These are phyloP conservation scores for Fusarium algeriense DNA, from an alignment of 2,329 filamentous ascomycete genomes.

Conservation along the genomic window DNA sequence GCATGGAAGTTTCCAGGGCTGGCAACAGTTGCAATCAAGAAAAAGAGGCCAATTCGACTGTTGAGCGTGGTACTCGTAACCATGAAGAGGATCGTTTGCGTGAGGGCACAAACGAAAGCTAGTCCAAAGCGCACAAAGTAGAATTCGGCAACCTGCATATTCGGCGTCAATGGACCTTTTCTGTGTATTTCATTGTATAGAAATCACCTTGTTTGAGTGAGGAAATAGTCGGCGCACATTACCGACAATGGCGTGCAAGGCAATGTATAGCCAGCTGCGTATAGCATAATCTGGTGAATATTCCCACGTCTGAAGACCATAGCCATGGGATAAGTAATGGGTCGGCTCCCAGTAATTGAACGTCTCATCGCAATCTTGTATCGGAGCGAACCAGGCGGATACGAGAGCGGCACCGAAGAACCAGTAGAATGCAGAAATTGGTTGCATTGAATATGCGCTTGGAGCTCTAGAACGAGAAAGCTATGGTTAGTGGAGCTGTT, in stretches of 20 bases:
- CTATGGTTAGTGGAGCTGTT: slow-evolving; percentile 21
- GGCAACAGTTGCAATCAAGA: slow-evolving; percentile 79
- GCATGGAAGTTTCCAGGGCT: slow-evolving; percentile 96
- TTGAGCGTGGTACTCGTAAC: slow-evolving; percentile 82
- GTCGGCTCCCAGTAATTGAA: slow-evolving; percentile 99
- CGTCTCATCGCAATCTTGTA: slow-evolving; percentile 98
- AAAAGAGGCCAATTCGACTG: slow-evolving; percentile 85
- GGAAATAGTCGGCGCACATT: slow-evolving; percentile 74
- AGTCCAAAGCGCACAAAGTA: slow-evolving; percentile 85
- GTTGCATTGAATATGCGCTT: slow-evolving; percentile 73
- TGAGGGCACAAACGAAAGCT: slow-evolving; percentile 81
- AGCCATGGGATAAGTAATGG: slow-evolving; percentile 92
- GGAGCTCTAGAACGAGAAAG: slow-evolving; percentile 47
- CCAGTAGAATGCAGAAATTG: slow-evolving; percentile 83
- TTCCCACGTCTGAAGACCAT: slow-evolving; percentile 97
- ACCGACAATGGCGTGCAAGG: slow-evolving; percentile 79
- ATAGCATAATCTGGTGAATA: slow-evolving; percentile 97
- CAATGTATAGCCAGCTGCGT: slow-evolving; percentile 92
- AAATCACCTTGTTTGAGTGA: slow-evolving; percentile 67
- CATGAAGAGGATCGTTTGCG: slow-evolving; percentile 84
- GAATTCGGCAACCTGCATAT: slow-evolving; percentile 75
- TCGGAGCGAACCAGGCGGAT: slow-evolving; percentile 86
- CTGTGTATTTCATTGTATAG: background rate
- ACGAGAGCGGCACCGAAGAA: slow-evolving; percentile 80
- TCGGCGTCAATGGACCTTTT: slow-evolving; percentile 14